Evolutionary conservation across 257 asterid species (phyloP).

Genomic region (Forsythia viridissima): DNA sequence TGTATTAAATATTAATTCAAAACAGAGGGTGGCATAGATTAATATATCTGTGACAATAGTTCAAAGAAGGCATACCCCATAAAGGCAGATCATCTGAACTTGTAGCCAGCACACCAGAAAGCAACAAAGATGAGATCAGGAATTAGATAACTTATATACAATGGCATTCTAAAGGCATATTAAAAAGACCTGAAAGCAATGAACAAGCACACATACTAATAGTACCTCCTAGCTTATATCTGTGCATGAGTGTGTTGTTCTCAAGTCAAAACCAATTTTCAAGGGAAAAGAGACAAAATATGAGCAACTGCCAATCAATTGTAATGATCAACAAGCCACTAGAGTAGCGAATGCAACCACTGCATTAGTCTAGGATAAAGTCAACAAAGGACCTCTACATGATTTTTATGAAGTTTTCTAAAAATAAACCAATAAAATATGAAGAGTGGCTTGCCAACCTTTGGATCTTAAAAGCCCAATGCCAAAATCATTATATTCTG

Average conservation of each 20-base stretch:
- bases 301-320: not conserved
- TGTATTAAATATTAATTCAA: not conserved
- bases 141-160: slow-evolving; percentile 10
- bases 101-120: slow-evolving; percentile 22
- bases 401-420: not conserved
- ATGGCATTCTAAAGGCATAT: slow-evolving; percentile 6
- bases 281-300: not conserved
- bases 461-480: not conserved
- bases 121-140: slow-evolving; percentile 21
- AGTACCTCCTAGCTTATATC: not conserved
- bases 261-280: not conserved
- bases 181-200: not conserved
- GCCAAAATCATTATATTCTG: not conserved
- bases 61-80: slow-evolving; percentile 51
- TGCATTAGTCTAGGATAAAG: not conserved
- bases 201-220: not conserved
- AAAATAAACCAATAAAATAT: not conserved
- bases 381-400: not conserved
- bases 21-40: not conserved
- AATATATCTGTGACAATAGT: not conserved
- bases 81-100: slow-evolving; percentile 65
- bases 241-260: not conserved
- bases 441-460: not conserved
- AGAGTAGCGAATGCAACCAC: not conserved
- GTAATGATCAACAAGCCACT: not conserved